Percentiles rank a stretch among this genome's conserved stretches.
These are phyloP conservation scores for Populus trichocarpa DNA, from an alignment of 441 rosid genomes.

Conservation along the genomic window DNA sequence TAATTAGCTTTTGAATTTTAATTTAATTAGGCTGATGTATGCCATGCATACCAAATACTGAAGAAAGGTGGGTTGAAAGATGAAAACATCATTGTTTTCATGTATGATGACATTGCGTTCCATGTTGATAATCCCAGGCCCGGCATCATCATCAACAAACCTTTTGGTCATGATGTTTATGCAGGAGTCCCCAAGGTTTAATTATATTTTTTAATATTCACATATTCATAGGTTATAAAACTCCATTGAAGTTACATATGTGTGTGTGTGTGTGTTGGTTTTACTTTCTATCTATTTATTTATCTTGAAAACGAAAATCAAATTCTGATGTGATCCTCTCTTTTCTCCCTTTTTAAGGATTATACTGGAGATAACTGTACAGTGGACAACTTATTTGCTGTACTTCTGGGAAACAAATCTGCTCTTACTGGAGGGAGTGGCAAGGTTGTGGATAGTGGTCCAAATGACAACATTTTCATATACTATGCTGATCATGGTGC, in stretches of 20 bases:
- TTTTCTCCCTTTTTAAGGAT: slow-evolving; percentile 35
- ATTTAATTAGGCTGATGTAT: slow-evolving; percentile 51
- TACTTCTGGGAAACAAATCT: slow-evolving; percentile 54
- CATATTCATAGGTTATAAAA: neutral
- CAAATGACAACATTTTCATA: slow-evolving; percentile 54
- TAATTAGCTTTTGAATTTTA: neutral
- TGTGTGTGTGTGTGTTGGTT: neutral
- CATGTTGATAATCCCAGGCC: slow-evolving; percentile 47
- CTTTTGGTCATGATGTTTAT: slow-evolving; percentile 59
- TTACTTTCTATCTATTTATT: neutral
- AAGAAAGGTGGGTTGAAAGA: slow-evolving; percentile 59
- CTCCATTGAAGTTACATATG: neutral
- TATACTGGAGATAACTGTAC: slow-evolving; percentile 45
- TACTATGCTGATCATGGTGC: slow-evolving; percentile 65
- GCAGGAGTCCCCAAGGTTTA: slow-evolving; percentile 60
- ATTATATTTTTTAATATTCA: neutral
- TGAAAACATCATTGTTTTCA: no score
- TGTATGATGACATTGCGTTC: slow-evolving; percentile 33
- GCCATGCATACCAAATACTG: slow-evolving; percentile 71
- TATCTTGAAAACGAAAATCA: neutral
- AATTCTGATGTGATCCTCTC: neutral
- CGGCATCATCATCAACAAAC: slow-evolving; percentile 58
- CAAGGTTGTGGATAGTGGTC: slow-evolving; percentile 56
- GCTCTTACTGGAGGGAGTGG: slow-evolving; percentile 71
- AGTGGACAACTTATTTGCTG: slow-evolving; percentile 44